Evolutionary conservation across 208 protist species (phyloP), one percentile per base, ranked within the genome.

Genomic region (Acanthamoeba triangularis): DNA sequence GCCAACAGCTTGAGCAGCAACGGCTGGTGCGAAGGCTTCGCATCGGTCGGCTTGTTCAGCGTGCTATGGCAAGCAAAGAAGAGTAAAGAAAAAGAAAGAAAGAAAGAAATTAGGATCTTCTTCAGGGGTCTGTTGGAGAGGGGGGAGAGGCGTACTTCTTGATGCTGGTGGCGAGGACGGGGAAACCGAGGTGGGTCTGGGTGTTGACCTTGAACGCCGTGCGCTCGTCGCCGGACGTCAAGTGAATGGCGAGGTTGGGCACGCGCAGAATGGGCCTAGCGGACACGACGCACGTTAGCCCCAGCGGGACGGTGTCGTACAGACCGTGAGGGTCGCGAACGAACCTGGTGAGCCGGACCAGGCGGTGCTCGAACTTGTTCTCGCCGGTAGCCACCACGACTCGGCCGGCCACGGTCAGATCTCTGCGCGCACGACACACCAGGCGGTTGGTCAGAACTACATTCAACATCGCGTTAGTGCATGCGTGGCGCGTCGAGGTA

Each of bases 211-310:
- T 97, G 97, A 99, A 99, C 4, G 95, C 97, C 20, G 97, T 80
- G 35, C 95, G 88, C n/a, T 96, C 95, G 16, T 95, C 93, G 23
- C 97, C 96, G n/a, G 99, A 97, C 30, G 99, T 97, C 74, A 99
- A 97, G 96, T 99, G 99, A 96, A 99, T 99, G 28, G 99, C 99
- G 3, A 99, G 96, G 59, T 97, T 99, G 23, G 99, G 99, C 93
- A 99, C 99, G 28, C 98, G 97, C 93, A 99, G 87, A 93, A 99
- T 98, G 0, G 99, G 99, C 88, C 98, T 99, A 30, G 1, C 20
- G 47, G 7, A 92, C 20, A 56, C 8, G 37, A 0, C 23, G 16
- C 23, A 63, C 18, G 1, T 28, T 20, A 28, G 56, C 56, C 37
- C 37, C 37, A 41, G 37, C 37, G 37, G 37, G 37, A 4, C 37